Evolutionary conservation across 2,329 filamentous ascomycete genomes (phyloP).

Genomic region (Periconia sp.): DNA sequence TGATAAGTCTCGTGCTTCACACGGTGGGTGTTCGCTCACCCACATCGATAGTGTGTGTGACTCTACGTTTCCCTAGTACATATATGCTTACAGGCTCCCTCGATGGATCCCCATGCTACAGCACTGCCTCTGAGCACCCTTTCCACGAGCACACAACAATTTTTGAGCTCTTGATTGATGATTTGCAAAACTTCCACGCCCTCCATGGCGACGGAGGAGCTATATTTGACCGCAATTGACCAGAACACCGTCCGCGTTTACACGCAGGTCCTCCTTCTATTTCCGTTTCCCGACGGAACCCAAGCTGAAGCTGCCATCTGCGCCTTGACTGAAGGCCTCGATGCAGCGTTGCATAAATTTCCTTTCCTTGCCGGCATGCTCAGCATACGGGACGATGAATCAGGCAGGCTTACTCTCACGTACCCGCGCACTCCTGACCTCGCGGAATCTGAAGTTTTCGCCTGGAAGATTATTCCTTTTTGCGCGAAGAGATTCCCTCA

Average conservation of each 20-base stretch:
- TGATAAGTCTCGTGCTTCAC: slow-evolving; percentile 32
- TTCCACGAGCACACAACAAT: slow-evolving; percentile 18
- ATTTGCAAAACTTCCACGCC: slow-evolving; percentile 32
- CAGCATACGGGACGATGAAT: slow-evolving; percentile 25
- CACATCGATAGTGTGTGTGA: slow-evolving; percentile 24
- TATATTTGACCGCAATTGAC: slow-evolving; percentile 38
- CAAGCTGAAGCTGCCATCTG: slow-evolving; percentile 32
- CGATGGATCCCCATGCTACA: slow-evolving; percentile 15
- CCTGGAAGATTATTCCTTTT: slow-evolving; percentile 25
- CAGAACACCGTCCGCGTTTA: slow-evolving; percentile 41
- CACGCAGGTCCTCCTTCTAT: slow-evolving; percentile 37
- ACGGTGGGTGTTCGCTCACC: slow-evolving; percentile 32
- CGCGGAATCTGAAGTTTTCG: slow-evolving; percentile 23
- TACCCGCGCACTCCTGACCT: slow-evolving; percentile 30
- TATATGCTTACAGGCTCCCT: slow-evolving; percentile 27
- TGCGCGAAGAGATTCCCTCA: slow-evolving; percentile 24
- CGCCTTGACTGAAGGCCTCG: slow-evolving; percentile 29
- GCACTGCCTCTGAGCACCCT: slow-evolving; percentile 16
- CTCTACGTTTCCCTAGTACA: slow-evolving; percentile 22
- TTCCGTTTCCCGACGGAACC: slow-evolving; percentile 37
- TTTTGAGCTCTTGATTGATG: slow-evolving; percentile 27
- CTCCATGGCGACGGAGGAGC: slow-evolving; percentile 22
- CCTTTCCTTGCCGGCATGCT: slow-evolving; percentile 41
- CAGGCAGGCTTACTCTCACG: slow-evolving; percentile 33
- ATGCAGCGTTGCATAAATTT: slow-evolving; percentile 29